These are phyloP conservation scores for Pyrenula massariospora DNA, from an alignment of 495 filamentous ascomycete genomes.

Conservation along the genomic window DNA sequence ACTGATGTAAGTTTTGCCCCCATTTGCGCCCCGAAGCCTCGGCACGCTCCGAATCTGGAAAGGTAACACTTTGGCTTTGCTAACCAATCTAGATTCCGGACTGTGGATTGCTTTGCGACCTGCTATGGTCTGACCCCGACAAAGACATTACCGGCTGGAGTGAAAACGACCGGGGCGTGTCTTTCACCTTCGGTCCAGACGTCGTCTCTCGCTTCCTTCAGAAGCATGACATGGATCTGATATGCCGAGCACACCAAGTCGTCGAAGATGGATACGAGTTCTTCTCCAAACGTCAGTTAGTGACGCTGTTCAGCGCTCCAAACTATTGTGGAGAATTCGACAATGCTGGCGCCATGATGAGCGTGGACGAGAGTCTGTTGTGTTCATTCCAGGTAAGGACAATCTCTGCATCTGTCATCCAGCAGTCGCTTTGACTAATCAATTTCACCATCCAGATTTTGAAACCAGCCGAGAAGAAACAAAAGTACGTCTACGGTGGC, in stretches of 20 bases:
- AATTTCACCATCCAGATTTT: constrained; percentile 54
- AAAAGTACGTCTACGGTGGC: constrained; percentile 97
- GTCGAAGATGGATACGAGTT: constrained; percentile 99
- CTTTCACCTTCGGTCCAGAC: constrained; percentile 98
- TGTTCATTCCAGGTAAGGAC: constrained; percentile 91
- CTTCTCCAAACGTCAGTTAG: constrained; percentile 96
- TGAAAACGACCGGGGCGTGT: constrained; percentile 97
- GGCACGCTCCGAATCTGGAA: constrained; percentile 2
- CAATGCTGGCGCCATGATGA: constrained; percentile 99
- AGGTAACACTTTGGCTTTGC: constrained; percentile 13
- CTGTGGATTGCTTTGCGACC: constrained; percentile 92
- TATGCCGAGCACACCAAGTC: constrained; percentile 97
- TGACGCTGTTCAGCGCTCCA: constrained; percentile 94
- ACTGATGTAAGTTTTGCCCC: constrained; percentile 69
- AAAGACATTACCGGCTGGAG: constrained; percentile 99
- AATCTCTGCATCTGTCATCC: constrained; percentile 1
- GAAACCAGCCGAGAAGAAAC: constrained; percentile 99
- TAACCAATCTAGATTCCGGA: constrained; percentile 78
- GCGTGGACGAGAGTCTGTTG: constrained; percentile 95
- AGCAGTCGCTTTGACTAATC: neutral
- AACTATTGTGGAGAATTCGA: constrained; percentile 99
- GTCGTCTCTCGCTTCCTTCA: constrained; percentile 97
- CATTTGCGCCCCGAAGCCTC: constrained; percentile 1
- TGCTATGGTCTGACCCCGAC: constrained; percentile 97
- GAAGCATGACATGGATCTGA: constrained; percentile 99